Percentiles rank a stretch among this genome's conserved stretches.
These are phyloP conservation scores for Hansfordia pulvinata DNA, from an alignment of 2,329 filamentous ascomycete species.

Conservation along the genomic window DNA sequence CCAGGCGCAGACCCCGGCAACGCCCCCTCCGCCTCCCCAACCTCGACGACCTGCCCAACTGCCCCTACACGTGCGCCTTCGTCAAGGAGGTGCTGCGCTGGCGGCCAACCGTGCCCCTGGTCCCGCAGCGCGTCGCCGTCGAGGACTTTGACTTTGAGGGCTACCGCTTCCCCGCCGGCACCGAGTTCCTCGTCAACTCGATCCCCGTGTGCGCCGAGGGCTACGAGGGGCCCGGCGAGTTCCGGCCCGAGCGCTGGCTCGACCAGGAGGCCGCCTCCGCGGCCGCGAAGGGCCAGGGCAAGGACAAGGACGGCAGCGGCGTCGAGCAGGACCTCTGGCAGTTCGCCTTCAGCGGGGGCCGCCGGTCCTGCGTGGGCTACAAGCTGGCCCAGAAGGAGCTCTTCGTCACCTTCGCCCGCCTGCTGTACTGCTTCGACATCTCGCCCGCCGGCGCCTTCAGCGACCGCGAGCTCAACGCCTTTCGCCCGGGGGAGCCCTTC, in stretches of 20 bases:
- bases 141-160: slow-evolving; percentile 30
- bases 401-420: slow-evolving; percentile 11
- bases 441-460: slow-evolving; percentile 5
- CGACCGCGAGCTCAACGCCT: slow-evolving; percentile 3
- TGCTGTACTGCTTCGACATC: slow-evolving; percentile 11
- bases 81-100: slow-evolving; percentile 31
- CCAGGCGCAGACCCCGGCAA: too few relatives aligned
- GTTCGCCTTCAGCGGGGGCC: slow-evolving; percentile 12
- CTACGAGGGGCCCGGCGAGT: slow-evolving; percentile 14
- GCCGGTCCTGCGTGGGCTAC: slow-evolving; percentile 11
- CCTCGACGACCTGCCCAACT: slow-evolving; percentile 21
- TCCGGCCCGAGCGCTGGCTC: slow-evolving; percentile 22
- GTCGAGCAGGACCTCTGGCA: slow-evolving; percentile 12
- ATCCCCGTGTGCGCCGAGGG: slow-evolving; percentile 20
- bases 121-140: slow-evolving; percentile 21
- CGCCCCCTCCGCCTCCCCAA: slow-evolving; percentile 25
- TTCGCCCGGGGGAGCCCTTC: slow-evolving; percentile 7
- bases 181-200: slow-evolving; percentile 24
- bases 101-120: slow-evolving; percentile 23
- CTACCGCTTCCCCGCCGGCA: slow-evolving; percentile 27
- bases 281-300: too few relatives aligned
- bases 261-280: too few relatives aligned
- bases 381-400: slow-evolving; percentile 11
- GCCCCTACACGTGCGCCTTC: slow-evolving; percentile 27
- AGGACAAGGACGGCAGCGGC: slow-evolving; percentile 10